Evolutionary conservation across 116 monocot species (phyloP), one percentile per base, ranked within the genome.

Genomic region (Papilionanthe hybrid): DNA sequence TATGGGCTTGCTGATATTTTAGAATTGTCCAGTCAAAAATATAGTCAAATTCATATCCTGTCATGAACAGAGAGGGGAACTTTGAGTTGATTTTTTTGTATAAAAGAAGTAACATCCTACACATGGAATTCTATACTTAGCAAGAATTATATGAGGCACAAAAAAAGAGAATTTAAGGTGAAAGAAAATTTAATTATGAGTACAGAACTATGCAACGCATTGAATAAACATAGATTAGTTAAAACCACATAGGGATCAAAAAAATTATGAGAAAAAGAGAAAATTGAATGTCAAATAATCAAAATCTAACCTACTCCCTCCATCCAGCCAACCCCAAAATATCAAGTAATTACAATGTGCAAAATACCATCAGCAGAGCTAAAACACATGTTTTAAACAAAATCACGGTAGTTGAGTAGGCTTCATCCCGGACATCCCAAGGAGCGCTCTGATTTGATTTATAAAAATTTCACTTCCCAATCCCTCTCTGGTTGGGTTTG

Each of bases 1-100:
- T 92, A 55, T 97, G 88, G 17, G 86, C 79, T 88, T 94, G 90
- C 65, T 90, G 89, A 79, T 91, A 94, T 81, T 92, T 97, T 79
- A 94, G 82, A 65, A 94, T 77, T 23, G 94, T 94, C 97, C 97
- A 97, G 77, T 97, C 97, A 78, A 92, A 97, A 49, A 97, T 81
- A 78, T 92, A 94, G 67, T 97, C 92, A 84, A 84, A 88, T 42
- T 97, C 83, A 77, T 68, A 92, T 50, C 94, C 97, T 97, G 88
- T 71, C 19, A 78, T 82, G 58, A 65, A 75, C 12, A 32, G 77
- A 7, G 72, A 58, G 13, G 65, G 25, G 30, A 7, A 77, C 23
- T 20, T 56, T 75, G 57, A 56, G 73, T 5, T 28, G 50, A 15
- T 69, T 32, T 15, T n/a, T 32, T 69, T 32, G 30, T 4, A 32